These are phyloP conservation scores for Phytopythium kandeliae DNA, from an alignment of 352 stramenopile species.

Conservation along the genomic window DNA sequence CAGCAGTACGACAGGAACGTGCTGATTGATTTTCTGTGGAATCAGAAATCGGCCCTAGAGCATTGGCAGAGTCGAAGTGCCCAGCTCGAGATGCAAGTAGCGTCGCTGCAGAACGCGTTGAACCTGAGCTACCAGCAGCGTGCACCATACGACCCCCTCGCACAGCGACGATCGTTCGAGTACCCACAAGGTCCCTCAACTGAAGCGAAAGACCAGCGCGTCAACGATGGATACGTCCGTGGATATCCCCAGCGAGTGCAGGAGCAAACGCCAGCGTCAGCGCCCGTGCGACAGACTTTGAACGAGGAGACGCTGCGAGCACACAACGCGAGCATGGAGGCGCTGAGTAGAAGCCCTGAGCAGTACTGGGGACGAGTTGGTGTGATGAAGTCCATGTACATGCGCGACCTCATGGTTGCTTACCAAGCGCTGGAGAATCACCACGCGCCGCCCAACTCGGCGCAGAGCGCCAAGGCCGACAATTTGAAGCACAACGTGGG, in stretches of 20 bases:
- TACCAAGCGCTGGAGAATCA: conserved; percentile 66
- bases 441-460: conserved; percentile 45
- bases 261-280: not conserved
- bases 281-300: not conserved
- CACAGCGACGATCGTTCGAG: conserved; percentile 1
- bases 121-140: conserved; percentile 4
- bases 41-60: conserved; percentile 50
- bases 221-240: not conserved
- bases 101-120: conserved; percentile 12
- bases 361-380: conserved; percentile 7
- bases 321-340: conserved; percentile 3
- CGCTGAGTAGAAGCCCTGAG: not conserved
- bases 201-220: not conserved
- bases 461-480: conserved; percentile 65
- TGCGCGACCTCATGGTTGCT: conserved; percentile 43
- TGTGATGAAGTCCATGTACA: conserved; percentile 6
- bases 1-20: conserved; percentile 60
- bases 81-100: conserved; percentile 48
- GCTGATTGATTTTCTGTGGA: conserved; percentile 74
- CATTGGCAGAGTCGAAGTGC: conserved; percentile 51
- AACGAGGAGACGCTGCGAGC: conserved; percentile 5
- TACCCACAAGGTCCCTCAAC: conserved; percentile 3
- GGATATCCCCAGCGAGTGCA: conserved; percentile 9
- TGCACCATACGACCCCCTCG: not conserved
- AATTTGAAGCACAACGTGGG: conserved; percentile 81